Evolutionary conservation across 345 rosid species (phyloP), one percentile per base, ranked within the genome.

Genomic region (Moricandia arvensis): DNA sequence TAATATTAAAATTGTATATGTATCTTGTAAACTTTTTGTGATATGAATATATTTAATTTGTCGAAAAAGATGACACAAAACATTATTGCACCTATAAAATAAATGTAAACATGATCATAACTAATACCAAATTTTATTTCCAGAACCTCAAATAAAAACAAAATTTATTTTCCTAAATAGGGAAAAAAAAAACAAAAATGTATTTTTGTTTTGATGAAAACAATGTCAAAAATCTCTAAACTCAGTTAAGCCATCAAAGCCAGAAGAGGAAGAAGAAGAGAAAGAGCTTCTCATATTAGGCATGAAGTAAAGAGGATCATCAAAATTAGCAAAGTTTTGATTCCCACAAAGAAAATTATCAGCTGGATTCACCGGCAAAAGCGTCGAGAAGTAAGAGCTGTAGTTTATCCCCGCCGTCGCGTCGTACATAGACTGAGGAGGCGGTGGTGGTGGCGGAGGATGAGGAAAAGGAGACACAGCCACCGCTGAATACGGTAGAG

Each of bases 231-330:
- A 73, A 16, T 86, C 91, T 3, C 78, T 83, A 68, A 84, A 84
- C 63, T 86, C 89, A 9, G 69, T 73, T 2, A 80, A 77, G 15
- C 82, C 90, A 11, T 74, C 79, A 9, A 71, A 72, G 0, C 80
- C 80, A 30, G 89, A 78, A 9, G 81, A 67, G 2, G 87, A 74
- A 34, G 86, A 80, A 11, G 86, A 79, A 4, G 89, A 81, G 66
- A 87, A 67, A 1, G 88, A 85, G 61, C 66, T 82, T 57, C 89
- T 82, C 73, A 88, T 75, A 38, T 79, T 85, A 0, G 87, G 85
- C 24, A 80, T 41, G 55, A 87, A 87, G 62, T 69, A 82, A 57
- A 87, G 78, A 0, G 82, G 75, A 79, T 89, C 91, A 2, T 84
- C 74, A 33, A 83, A 84, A 41, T 60, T 84, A 58, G 72, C 81